Evolutionary conservation across 2,329 filamentous ascomycete species (phyloP).

Genomic region (Aspergillus arachidicola): DNA sequence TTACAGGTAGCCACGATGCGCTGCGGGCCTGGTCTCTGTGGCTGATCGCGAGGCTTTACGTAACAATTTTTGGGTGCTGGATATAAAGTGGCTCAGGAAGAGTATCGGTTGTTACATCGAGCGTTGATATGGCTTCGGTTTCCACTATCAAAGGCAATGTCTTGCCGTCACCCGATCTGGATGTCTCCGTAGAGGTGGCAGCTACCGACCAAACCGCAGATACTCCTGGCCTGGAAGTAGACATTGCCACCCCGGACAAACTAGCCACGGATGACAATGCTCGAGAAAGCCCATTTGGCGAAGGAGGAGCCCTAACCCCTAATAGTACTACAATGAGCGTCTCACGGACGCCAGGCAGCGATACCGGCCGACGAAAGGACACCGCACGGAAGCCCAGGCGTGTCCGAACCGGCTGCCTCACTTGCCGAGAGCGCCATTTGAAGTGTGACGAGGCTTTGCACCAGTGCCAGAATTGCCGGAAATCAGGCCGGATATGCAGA

Average conservation of each 20-base stretch:
- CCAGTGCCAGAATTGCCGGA: slow-evolving; percentile 76
- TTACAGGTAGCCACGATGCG: slow-evolving; percentile 14
- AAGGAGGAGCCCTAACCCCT: slow-evolving; percentile 13
- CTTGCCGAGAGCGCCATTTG: slow-evolving; percentile 83
- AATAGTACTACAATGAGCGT: slow-evolving; percentile 15
- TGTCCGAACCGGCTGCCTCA: slow-evolving; percentile 87
- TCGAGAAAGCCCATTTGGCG: slow-evolving; percentile 16
- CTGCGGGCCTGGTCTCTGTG: slow-evolving; percentile 10
- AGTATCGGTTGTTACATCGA: not conserved
- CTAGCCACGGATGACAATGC: not conserved
- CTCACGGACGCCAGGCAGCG: slow-evolving; percentile 12
- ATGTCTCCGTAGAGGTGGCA: slow-evolving; percentile 20
- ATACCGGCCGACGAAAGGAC: slow-evolving; percentile 29
- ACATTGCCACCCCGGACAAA: slow-evolving; percentile 2
- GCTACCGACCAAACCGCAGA: slow-evolving; percentile 12
- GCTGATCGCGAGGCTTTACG: slow-evolving; percentile 13
- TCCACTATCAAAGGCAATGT: slow-evolving; percentile 22
- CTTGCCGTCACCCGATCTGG: slow-evolving; percentile 24
- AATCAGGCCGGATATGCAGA: slow-evolving; percentile 83
- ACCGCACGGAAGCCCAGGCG: slow-evolving; percentile 70
- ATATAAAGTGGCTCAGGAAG: not conserved
- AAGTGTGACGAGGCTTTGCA: slow-evolving; percentile 82
- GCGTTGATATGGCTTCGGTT: slow-evolving; percentile 19
- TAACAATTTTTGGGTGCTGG: not conserved
- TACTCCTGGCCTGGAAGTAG: slow-evolving; percentile 8